phyloP scores from a whole-genome alignment of 2,329 filamentous ascomycete species.

The Cladobotryum protrusum region DNA sequence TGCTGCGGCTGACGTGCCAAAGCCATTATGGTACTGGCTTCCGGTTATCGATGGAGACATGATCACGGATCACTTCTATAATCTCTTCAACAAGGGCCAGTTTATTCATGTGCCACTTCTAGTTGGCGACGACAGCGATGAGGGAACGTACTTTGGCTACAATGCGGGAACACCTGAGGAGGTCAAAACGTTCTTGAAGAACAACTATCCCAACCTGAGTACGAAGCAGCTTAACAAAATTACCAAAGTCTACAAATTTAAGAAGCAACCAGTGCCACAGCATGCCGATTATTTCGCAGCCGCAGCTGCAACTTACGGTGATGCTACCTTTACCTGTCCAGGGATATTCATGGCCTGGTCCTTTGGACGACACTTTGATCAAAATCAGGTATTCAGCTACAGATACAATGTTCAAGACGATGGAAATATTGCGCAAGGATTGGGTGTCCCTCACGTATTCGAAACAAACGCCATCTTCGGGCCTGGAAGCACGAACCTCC shows the following conservation, averaged over 20 bases:
- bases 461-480: conserved; percentile 45
- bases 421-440: conserved; percentile 27
- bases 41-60: conserved; percentile 45
- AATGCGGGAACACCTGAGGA: conserved; percentile 30
- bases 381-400: conserved; percentile 37
- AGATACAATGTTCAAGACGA: conserved; percentile 43
- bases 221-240: conserved; percentile 29
- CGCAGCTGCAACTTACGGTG: conserved; percentile 37
- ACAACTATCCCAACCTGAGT: conserved; percentile 42
- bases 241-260: conserved; percentile 32
- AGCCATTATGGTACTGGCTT: conserved; percentile 42
- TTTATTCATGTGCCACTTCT: conserved; percentile 41
- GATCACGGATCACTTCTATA: conserved; percentile 36
- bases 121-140: conserved; percentile 39
- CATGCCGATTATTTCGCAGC: conserved; percentile 41
- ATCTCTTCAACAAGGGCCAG: conserved; percentile 31
- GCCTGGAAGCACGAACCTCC: conserved; percentile 23
- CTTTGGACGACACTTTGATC: conserved; percentile 4
- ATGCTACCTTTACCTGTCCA: conserved; percentile 41
- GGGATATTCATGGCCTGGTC: conserved; percentile 20
- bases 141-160: conserved; percentile 40
- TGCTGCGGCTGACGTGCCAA: conserved; percentile 22
- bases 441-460: conserved; percentile 44
- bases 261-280: conserved; percentile 26
- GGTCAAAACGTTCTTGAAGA: conserved; percentile 34